Percentiles rank a stretch among this genome's conserved stretches.
Evolutionary conservation across 441 rosid genomes (phyloP).

Genomic region (Euphorbia schlechtendalii): DNA sequence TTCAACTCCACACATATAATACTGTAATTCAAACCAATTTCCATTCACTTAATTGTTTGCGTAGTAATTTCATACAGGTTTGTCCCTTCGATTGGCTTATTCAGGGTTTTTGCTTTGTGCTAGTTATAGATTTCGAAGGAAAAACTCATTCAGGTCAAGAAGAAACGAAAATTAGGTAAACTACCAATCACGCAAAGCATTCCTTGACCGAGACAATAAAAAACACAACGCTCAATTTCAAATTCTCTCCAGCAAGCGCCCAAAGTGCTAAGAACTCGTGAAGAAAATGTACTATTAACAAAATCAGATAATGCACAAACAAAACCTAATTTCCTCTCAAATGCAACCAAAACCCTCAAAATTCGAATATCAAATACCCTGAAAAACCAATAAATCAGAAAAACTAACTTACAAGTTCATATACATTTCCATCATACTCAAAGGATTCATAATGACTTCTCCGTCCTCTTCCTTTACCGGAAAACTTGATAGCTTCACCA

Average conservation of each 20-base stretch:
- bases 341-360: constrained; percentile 2
- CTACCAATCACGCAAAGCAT: not conserved
- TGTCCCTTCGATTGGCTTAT: too few species aligned
- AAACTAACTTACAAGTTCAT: constrained; percentile 60
- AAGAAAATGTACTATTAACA: not conserved
- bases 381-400: not conserved
- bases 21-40: not conserved
- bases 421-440: constrained; percentile 71
- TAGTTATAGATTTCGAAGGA: too few species aligned
- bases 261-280: not conserved
- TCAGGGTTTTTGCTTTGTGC: too few species aligned
- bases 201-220: not conserved
- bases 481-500: constrained; percentile 48
- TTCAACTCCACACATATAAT: not conserved
- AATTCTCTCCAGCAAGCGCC: not conserved
- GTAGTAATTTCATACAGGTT: not conserved
- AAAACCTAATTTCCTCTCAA: constrained; percentile 4
- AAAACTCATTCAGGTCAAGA: not conserved
- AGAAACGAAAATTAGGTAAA: not conserved
- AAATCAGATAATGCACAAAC: not conserved
- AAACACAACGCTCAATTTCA: not conserved
- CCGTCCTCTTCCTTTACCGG: constrained; percentile 74
- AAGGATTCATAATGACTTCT: constrained; percentile 53
- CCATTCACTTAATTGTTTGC: not conserved
- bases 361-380: not conserved